Base-by-base conservation (phyloP, 345 rosid species). In the Salix exigua region DNA sequence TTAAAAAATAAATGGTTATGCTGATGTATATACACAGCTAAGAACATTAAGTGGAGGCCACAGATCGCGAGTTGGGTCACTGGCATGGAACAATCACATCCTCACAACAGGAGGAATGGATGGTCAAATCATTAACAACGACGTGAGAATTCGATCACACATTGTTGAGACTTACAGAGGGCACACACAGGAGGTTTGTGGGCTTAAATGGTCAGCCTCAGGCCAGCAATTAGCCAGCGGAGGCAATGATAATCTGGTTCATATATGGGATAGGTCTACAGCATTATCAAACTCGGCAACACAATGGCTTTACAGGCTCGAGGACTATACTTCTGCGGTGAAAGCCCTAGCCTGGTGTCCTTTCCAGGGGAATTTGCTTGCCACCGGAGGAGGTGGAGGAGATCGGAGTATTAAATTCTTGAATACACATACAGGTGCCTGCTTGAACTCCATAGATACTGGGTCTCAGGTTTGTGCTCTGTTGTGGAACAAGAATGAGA, bases 331-430 rank as follows among this genome's bases (percentile, higher is more conserved):
- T 18, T 77, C 91, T 8, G 89, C 89, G 2, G 89, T 88, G 33
- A 88, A 86, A 74, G 91, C 91, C 46, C 86, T 88, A 6, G 88
- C 91, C 10, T 88, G 89, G 91, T 88, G 88, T 73, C 91, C 91
- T 19, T 88, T 88, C 80, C 91, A 86, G 73, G 66, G 80, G 31
- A 86, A 88, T 68, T 70, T 88, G 73, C 78, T 88, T 21, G 89
- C 85, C 18, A 53, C 91, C 9, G 78, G 76, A 25, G 82, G 76
- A 11, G 76, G 77, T 37, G 78, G 72, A 19, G 70, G 70, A 11
- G 81, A 78, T 44, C 53, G 46, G 46, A 51, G 63, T 6, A 73
- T 78, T 21, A 78, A 78, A 66, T 78, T 78, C 31, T 78, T 77
- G 77, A 72, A 78, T 28, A 73, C 73, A 1, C 77, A 78, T 7